phyloP scores from a whole-genome alignment of 1,284 basidiomycete genomes.

The Ustilago loliicola region DNA sequence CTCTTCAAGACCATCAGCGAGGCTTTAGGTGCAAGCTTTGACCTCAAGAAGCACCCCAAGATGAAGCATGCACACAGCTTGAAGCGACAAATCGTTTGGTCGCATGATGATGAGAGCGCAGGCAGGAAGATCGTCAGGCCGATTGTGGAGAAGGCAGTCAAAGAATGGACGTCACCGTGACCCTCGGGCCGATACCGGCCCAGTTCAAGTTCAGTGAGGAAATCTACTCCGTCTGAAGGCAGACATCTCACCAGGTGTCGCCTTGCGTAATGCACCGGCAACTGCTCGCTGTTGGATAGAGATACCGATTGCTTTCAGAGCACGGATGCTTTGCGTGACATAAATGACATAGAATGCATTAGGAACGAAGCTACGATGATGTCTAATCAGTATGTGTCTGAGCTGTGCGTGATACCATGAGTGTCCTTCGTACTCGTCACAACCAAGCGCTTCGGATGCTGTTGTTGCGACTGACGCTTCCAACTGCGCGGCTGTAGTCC shows the following conservation, averaged over 20 bases:
- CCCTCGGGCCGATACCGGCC: not conserved
- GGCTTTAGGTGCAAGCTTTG: slow-evolving; percentile 31
- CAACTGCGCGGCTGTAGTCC: not conserved
- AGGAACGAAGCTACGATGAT: no score
- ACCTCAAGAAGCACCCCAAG: slow-evolving; percentile 28
- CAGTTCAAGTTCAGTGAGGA: no score
- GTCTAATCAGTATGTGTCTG: no score
- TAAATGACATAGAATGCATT: no score
- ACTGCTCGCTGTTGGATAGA: no score
- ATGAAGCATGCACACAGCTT: slow-evolving; percentile 11
- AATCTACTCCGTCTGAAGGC: not conserved
- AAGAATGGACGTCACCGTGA: slow-evolving; percentile 43
- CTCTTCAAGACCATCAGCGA: slow-evolving; percentile 46
- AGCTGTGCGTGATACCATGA: no score
- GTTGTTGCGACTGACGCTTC: slow-evolving; percentile 9
- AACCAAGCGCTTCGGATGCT: slow-evolving; percentile 37
- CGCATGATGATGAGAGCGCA: slow-evolving; percentile 35
- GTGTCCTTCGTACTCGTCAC: no score
- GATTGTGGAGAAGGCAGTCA: slow-evolving; percentile 60
- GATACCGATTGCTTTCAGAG: no score
- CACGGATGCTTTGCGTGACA: no score
- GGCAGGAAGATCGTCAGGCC: slow-evolving; percentile 62
- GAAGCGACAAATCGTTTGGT: slow-evolving; percentile 55
- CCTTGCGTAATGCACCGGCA: no score
- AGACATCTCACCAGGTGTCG: no score